Conservation (phyloP, 2,329 filamentous ascomycete species). For the Thermomyces lanuginosus region DNA sequence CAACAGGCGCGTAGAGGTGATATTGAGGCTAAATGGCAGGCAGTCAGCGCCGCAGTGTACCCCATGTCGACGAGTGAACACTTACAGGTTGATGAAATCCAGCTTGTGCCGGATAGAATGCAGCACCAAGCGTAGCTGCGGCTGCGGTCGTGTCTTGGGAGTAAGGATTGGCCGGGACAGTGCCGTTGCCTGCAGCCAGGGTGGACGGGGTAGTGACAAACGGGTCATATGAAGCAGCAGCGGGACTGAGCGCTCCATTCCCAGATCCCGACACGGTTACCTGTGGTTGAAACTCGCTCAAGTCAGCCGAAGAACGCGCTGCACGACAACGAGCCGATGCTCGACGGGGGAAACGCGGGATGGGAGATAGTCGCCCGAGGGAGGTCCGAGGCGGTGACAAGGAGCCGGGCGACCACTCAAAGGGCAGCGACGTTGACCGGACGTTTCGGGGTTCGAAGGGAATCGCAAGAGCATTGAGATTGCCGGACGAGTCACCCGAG, state of each 20-base stretch:
- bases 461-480: slow-evolving; percentile 12
- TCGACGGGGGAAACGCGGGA: not conserved
- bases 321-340: slow-evolving; percentile 1
- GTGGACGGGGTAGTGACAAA: slow-evolving; percentile 45
- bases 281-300: slow-evolving; percentile 8
- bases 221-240: slow-evolving; percentile 41
- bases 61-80: slow-evolving; percentile 5
- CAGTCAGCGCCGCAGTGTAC: too few relatives aligned
- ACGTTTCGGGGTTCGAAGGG: slow-evolving; percentile 10
- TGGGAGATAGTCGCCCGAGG: not conserved
- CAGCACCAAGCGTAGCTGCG: slow-evolving; percentile 30
- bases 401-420: slow-evolving; percentile 3
- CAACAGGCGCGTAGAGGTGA: slow-evolving; percentile 79
- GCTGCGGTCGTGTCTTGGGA: slow-evolving; percentile 46
- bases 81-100: slow-evolving; percentile 49
- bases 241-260: slow-evolving; percentile 34
- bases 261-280: slow-evolving; percentile 29
- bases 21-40: slow-evolving; percentile 57
- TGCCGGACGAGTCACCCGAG: slow-evolving; percentile 5
- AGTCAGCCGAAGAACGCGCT: not conserved
- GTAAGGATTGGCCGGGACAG: slow-evolving; percentile 56
- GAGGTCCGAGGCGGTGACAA: slow-evolving; percentile 2
- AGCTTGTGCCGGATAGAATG: slow-evolving; percentile 48
- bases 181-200: slow-evolving; percentile 32
- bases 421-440: slow-evolving; percentile 7